Evolutionary conservation across 1,284 basidiomycete genomes (phyloP).

Genomic region (Gymnopus androsaceus): DNA sequence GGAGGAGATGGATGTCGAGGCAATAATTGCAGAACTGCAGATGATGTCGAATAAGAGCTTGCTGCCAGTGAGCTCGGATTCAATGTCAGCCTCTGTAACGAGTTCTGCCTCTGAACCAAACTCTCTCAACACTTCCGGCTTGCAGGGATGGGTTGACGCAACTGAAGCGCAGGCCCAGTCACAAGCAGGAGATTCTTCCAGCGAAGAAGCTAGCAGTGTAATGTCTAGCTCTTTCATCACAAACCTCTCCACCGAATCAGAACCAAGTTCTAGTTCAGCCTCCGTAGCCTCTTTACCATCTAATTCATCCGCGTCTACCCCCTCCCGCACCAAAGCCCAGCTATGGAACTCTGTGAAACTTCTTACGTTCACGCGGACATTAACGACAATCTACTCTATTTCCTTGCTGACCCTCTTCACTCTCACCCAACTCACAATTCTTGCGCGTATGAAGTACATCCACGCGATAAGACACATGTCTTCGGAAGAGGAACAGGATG

Average conservation of each 20-base stretch:
- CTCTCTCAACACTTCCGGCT: slow-evolving; percentile 28
- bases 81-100: slow-evolving; percentile 33
- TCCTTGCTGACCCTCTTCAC: slow-evolving; percentile 83
- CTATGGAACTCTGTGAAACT: slow-evolving; percentile 86
- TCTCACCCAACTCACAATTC: slow-evolving; percentile 78
- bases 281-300: slow-evolving; percentile 23
- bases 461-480: slow-evolving; percentile 67
- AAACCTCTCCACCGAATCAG: slow-evolving; percentile 35
- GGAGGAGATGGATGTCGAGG: slow-evolving; percentile 81
- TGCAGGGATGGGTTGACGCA: slow-evolving; percentile 56
- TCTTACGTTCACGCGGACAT: slow-evolving; percentile 80
- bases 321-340: slow-evolving; percentile 59
- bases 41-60: slow-evolving; percentile 18
- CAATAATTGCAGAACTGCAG: slow-evolving; percentile 73
- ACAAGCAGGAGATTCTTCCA: slow-evolving; percentile 30
- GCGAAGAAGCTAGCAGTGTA: slow-evolving; percentile 19
- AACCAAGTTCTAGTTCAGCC: slow-evolving; percentile 15
- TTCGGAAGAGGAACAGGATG: slow-evolving; percentile 60
- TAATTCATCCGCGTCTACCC: slow-evolving; percentile 26
- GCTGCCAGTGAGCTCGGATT: slow-evolving; percentile 21
- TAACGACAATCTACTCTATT: slow-evolving; percentile 82
- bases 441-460: slow-evolving; percentile 83
- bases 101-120: slow-evolving; percentile 44
- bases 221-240: slow-evolving; percentile 41
- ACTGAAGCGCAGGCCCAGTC: background rate